Base-by-base conservation (phyloP, 2,329 filamentous ascomycete species). In the Sporothrix schenckii region DNA sequence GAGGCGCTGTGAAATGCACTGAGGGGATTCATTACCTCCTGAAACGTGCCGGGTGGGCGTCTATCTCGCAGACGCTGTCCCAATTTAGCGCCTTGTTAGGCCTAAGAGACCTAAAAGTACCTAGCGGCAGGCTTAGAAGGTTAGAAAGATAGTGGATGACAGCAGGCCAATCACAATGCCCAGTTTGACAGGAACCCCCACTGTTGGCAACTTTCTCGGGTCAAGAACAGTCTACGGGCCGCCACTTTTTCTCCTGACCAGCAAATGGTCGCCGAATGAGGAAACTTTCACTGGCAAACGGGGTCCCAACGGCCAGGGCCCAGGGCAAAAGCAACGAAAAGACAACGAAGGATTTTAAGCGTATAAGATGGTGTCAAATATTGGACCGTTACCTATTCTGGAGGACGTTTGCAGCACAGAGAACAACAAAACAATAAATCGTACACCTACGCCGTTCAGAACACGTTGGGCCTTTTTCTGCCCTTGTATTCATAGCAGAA, bases 271-370 rank as follows among this genome's bases (percentile, higher is more conserved):
- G 63, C 44, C 47, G 63, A 39, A 66, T 34, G 27, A 21, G 63
- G 47, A 52, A 52, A 66, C 47, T 21, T 5, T 16, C 63, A 66
- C 27, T 52, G 47, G 53, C 63, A 47, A 34, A 39, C 24, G 49
- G 24, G 61, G 24, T 10, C 24, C 11, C 30, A 39, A 41, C n/a
- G 21, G 24, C 24, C 39, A 63, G 39, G 39, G 58, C 39, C 47
- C 10, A 63, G n/a, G 56, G 56, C 10, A 14, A 44, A 60, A 61
- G 21, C 21, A 39, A 14, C 56, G 34, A 34, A 6, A 24, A 49
- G 44, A 49, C 14, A 63, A 63, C 24, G 39, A 50, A 41, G 7
- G 30, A 3, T 30, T 30, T 30, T 27, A 58, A 30, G 27, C 27
- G 34, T 34, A 34, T 9, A 34, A 9, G 1, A 34, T 7, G 7